Evolutionary conservation across 306 rosid genomes (phyloP).

Genomic region (Cicer cuneatum): DNA sequence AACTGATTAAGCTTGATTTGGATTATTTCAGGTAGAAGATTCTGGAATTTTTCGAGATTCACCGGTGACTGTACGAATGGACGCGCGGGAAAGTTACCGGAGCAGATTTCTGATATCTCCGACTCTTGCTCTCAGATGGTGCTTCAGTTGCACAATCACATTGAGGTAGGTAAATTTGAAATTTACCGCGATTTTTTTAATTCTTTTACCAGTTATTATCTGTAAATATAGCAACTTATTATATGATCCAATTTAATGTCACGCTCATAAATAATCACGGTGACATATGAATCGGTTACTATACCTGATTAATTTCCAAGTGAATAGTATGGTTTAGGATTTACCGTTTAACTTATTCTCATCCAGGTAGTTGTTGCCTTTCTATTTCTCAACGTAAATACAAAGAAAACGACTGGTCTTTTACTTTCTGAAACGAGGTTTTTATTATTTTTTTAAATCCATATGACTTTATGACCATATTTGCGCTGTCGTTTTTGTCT

Average conservation of each 20-base stretch:
- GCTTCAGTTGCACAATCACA: constrained; percentile 77
- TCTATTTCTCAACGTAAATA: not conserved
- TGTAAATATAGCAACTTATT: too few relatives aligned
- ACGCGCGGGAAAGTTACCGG: constrained; percentile 66
- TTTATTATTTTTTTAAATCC: not conserved
- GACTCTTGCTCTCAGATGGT: constrained; percentile 96
- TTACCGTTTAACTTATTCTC: constrained; percentile 15
- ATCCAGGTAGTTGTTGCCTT: constrained; percentile 2
- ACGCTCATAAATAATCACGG: not conserved
- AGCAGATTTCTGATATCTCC: constrained; percentile 77
- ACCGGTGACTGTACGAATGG: constrained; percentile 66
- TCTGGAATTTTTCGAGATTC: constrained; percentile 75
- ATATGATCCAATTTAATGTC: not conserved
- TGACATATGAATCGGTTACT: not conserved
- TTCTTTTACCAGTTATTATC: not conserved
- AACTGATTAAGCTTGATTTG: constrained; percentile 7
- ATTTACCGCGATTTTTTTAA: constrained; percentile 36
- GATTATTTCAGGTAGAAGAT: constrained; percentile 61
- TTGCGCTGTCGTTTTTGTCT: constrained; percentile 42
- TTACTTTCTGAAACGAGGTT: constrained; percentile 6
- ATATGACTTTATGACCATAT: constrained; percentile 16
- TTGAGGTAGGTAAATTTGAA: constrained; percentile 80
- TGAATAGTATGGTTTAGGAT: not conserved
- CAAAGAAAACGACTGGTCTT: constrained; percentile 46
- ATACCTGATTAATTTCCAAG: not conserved